A percentile compares a stretch with the other conserved stretches of the same genome.
Evolutionary conservation across 305 asterid species (phyloP).

Genomic region (Fraxinus baroniana): DNA sequence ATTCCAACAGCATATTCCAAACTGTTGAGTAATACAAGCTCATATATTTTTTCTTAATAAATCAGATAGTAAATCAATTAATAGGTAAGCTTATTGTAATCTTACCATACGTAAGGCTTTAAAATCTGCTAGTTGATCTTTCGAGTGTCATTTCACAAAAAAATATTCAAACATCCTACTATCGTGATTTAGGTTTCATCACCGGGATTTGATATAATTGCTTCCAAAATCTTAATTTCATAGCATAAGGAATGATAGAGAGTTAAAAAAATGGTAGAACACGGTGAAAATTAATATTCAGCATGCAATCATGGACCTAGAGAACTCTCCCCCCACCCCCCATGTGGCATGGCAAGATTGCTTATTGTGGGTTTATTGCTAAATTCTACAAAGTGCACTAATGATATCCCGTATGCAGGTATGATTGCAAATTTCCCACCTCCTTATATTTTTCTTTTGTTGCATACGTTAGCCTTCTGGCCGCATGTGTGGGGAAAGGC

Average conservation of each 20-base stretch:
- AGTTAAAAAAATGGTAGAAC: neutral
- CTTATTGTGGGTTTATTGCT: no score
- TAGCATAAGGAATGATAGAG: neutral
- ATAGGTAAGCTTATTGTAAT: neutral
- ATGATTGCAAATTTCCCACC: no score
- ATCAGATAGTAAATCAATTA: neutral
- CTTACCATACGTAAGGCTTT: neutral
- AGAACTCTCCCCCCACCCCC: no score
- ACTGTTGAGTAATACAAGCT: neutral
- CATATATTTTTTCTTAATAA: neutral
- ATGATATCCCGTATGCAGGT: no score
- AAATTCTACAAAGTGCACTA: no score
- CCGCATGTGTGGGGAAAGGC: no score
- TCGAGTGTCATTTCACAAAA: neutral
- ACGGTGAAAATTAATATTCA: neutral
- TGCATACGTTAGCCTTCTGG: no score
- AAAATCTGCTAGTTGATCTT: neutral
- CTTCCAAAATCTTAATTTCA: neutral
- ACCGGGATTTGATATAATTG: neutral
- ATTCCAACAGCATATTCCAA: constrained; percentile 1
- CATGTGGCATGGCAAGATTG: no score
- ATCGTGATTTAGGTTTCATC: neutral
- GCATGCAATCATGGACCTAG: neutral
- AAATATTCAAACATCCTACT: neutral
- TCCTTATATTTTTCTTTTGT: no score